Conservation (phyloP, 805 yeast genomes). For the Ogataea methanolica region DNA sequence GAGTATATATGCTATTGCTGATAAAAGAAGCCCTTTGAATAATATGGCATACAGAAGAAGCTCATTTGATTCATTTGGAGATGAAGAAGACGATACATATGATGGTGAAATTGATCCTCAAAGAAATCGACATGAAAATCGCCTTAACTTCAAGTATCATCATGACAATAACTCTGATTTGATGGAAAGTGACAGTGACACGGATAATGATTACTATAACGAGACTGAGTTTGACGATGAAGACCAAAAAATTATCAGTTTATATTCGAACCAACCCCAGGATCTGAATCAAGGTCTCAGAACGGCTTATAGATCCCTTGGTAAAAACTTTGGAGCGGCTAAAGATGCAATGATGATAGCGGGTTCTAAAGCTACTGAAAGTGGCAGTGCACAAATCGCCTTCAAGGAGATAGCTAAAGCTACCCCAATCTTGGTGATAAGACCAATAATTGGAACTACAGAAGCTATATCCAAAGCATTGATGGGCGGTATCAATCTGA, state of each 20-base stretch:
- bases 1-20: slow-evolving; percentile 6
- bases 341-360: slow-evolving; percentile 57
- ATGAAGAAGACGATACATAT: slow-evolving; percentile 18
- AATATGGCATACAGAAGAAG: slow-evolving; percentile 14
- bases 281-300: slow-evolving; percentile 66
- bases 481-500: slow-evolving; percentile 76
- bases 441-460: slow-evolving; percentile 91
- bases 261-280: slow-evolving; percentile 81
- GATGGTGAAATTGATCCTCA: slow-evolving; percentile 27
- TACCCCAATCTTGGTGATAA: slow-evolving; percentile 72
- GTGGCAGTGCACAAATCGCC: slow-evolving; percentile 63
- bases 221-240: slow-evolving; percentile 27
- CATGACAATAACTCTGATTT: slow-evolving; percentile 9
- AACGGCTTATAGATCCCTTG: slow-evolving; percentile 71
- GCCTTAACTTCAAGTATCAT: neutral
- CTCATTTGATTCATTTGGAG: slow-evolving; percentile 25
- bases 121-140: slow-evolving; percentile 7
- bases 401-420: slow-evolving; percentile 64
- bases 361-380: slow-evolving; percentile 56
- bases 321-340: slow-evolving; percentile 62
- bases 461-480: slow-evolving; percentile 82
- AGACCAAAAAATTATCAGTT: slow-evolving; percentile 48
- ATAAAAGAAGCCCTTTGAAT: slow-evolving; percentile 10
- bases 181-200: slow-evolving; percentile 22
- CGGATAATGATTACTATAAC: slow-evolving; percentile 23